Conservation (phyloP, 2,329 filamentous ascomycete genomes). For the Fonsecaea monophora region DNA sequence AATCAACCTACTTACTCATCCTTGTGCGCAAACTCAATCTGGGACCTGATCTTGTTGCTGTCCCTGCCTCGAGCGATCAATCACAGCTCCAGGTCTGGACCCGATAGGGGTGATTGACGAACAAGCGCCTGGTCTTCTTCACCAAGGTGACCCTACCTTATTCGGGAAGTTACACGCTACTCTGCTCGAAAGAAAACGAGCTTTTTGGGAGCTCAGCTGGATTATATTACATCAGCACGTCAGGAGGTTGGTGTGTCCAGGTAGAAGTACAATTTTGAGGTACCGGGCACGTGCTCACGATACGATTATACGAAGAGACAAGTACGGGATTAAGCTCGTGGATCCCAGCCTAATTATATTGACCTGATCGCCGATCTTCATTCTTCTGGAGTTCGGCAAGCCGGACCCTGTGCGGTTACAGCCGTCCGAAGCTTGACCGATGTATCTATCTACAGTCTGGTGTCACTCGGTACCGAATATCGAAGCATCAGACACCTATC, state of each 20-base stretch:
- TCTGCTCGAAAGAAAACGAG: not conserved
- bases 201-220: not conserved
- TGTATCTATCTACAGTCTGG: not conserved
- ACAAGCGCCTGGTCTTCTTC: not conserved
- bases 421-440: not conserved
- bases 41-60: not conserved
- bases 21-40: slow-evolving; percentile 1
- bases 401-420: slow-evolving; percentile 1
- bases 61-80: not conserved
- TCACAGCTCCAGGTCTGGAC: not conserved
- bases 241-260: not conserved
- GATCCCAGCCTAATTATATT: not conserved
- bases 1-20: not conserved
- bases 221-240: not conserved
- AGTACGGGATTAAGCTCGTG: not conserved
- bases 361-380: not conserved
- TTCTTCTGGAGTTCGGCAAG: not conserved
- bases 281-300: not conserved
- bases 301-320: not conserved
- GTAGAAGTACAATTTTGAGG: not conserved
- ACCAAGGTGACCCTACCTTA: not conserved
- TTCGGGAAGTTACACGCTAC: not conserved
- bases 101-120: not conserved
- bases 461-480: not conserved
- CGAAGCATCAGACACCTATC: not conserved